A percentile compares a stretch with the other conserved stretches of the same genome.
These are phyloP conservation scores for Alternaria sp. DNA, from an alignment of 2,329 filamentous ascomycete genomes.

Conservation along the genomic window DNA sequence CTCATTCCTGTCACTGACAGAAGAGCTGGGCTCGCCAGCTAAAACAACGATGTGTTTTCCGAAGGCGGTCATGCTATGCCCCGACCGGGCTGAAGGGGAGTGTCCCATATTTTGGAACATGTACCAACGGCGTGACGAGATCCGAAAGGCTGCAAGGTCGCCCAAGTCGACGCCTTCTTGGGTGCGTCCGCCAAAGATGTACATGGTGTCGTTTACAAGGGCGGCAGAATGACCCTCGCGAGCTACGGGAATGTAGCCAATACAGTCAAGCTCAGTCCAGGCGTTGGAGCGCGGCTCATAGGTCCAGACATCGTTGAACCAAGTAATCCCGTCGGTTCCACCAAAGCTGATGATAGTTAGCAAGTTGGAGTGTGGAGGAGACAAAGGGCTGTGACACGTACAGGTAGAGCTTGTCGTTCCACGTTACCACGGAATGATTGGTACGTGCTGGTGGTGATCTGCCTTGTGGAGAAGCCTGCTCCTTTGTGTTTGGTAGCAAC, in stretches of 20 bases:
- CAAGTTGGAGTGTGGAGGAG: background rate
- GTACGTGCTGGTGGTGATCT: conserved; percentile 80
- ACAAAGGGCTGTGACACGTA: conserved; percentile 60
- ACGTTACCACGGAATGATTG: conserved; percentile 92
- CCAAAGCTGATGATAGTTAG: conserved; percentile 73
- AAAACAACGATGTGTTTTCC: conserved; percentile 92
- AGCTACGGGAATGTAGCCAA: conserved; percentile 94
- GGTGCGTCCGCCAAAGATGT: conserved; percentile 95
- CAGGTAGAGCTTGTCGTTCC: conserved; percentile 92
- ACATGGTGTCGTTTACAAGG: conserved; percentile 98
- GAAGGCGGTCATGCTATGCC: conserved; percentile 96
- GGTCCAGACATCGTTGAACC: conserved; percentile 99
- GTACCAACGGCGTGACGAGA: conserved; percentile 90
- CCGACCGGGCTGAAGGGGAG: conserved; percentile 89
- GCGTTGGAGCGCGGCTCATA: conserved; percentile 85
- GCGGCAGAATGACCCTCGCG: conserved; percentile 94
- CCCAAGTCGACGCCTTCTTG: conserved; percentile 93
- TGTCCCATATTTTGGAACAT: conserved; percentile 99
- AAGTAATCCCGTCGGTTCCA: conserved; percentile 92
- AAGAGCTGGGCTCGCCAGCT: conserved; percentile 92
- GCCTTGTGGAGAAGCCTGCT: conserved; percentile 52
- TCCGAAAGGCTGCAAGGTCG: conserved; percentile 86
- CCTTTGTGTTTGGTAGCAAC: conserved; percentile 78
- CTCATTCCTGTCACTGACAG: conserved; percentile 81
- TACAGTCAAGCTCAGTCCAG: conserved; percentile 92